Evolutionary conservation across 441 rosid species (phyloP).

Genomic region (Eruca vesicaria): DNA sequence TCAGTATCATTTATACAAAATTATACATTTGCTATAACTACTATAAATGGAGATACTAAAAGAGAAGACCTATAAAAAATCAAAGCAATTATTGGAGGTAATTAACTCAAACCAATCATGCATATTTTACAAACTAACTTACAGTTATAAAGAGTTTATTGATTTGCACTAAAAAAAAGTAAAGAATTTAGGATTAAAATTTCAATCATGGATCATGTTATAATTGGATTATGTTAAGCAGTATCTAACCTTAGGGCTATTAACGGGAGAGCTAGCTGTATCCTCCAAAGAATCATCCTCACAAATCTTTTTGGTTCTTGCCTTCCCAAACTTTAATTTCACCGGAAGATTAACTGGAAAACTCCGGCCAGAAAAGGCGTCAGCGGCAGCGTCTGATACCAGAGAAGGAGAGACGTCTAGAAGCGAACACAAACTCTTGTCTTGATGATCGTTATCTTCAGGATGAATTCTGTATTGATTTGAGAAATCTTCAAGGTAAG

Average conservation of each 20-base stretch:
- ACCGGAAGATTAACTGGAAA: constrained; percentile 41
- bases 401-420: constrained; percentile 48
- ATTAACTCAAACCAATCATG: neutral
- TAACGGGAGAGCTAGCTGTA: constrained; percentile 85
- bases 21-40: constrained; percentile 7
- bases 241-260: constrained; percentile 66
- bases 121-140: constrained; percentile 5
- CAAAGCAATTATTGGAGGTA: constrained; percentile 4
- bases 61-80: neutral
- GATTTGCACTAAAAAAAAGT: neutral
- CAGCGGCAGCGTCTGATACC: constrained; percentile 73
- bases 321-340: constrained; percentile 51
- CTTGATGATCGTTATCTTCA: constrained; percentile 23
- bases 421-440: constrained; percentile 39
- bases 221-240: neutral
- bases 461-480: constrained; percentile 20
- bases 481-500: constrained; percentile 69
- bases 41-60: neutral
- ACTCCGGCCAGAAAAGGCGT: constrained; percentile 33
- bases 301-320: constrained; percentile 44
- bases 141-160: neutral
- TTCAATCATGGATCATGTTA: constrained; percentile 1
- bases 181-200: neutral
- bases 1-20: constrained; percentile 13
- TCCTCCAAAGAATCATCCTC: constrained; percentile 80